Evolutionary conservation across 2,329 filamentous ascomycete species (phyloP).

Genomic region (Periglandula ipomoeae): DNA sequence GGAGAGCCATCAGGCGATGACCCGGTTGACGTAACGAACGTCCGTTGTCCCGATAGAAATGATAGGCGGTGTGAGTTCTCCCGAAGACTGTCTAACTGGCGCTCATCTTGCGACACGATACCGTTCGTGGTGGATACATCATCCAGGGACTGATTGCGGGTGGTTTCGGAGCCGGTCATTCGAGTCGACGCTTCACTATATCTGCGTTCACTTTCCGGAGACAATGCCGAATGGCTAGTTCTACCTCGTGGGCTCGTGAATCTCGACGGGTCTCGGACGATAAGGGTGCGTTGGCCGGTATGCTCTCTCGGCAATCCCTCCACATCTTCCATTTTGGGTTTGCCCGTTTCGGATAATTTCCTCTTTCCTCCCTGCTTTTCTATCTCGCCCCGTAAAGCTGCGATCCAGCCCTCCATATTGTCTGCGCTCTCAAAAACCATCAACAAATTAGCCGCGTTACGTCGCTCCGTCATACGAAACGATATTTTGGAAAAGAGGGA

Average conservation of each 20-base stretch:
- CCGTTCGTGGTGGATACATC: slow-evolving; percentile 50
- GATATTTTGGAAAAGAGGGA: slow-evolving; percentile 59
- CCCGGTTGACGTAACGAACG: slow-evolving; percentile 47
- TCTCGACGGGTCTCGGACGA: slow-evolving; percentile 38
- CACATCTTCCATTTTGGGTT: slow-evolving; percentile 33
- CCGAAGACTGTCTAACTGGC: slow-evolving; percentile 47
- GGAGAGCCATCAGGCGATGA: slow-evolving; percentile 52
- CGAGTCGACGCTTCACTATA: slow-evolving; percentile 9
- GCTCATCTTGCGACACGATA: slow-evolving; percentile 48
- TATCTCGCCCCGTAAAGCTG: slow-evolving; percentile 58
- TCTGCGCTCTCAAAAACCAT: slow-evolving; percentile 64
- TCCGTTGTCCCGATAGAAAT: slow-evolving; percentile 51
- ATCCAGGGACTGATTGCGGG: slow-evolving; percentile 36
- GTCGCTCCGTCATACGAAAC: slow-evolving; percentile 44
- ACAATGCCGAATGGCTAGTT: background rate
- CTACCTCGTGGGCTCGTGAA: slow-evolving; percentile 19
- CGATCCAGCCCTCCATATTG: slow-evolving; percentile 71
- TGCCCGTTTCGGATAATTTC: slow-evolving; percentile 50
- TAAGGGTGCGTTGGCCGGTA: slow-evolving; percentile 35
- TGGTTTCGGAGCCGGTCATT: slow-evolving; percentile 14
- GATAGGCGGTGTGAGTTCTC: slow-evolving; percentile 50
- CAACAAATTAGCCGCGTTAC: slow-evolving; percentile 53
- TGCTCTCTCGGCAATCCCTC: slow-evolving; percentile 26
- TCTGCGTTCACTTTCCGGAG: background rate
- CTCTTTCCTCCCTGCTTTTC: slow-evolving; percentile 60